Conservation (phyloP, 140 eudicot genomes). For the Ambrosia hybrid region DNA sequence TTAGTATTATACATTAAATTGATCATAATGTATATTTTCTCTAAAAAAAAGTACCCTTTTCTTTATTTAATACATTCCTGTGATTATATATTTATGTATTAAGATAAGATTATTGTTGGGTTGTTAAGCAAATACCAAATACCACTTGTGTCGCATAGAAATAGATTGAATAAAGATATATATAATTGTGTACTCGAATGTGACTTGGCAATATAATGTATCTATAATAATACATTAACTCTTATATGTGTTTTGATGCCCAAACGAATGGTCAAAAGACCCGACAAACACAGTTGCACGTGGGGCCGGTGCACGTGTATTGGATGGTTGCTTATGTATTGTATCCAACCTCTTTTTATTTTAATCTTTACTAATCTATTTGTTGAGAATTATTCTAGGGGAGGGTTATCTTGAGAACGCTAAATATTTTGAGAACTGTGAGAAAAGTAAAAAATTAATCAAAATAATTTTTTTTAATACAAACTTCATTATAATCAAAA, state of each 20-base stretch:
- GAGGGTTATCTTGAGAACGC: too few species aligned
- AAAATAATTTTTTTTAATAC: too few species aligned
- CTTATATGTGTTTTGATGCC: not conserved
- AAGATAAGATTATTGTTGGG: not conserved
- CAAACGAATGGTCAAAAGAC: slow-evolving; percentile 44
- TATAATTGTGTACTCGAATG: slow-evolving; percentile 33
- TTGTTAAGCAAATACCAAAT: not conserved
- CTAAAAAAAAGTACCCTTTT: too few species aligned
- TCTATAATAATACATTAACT: too few species aligned
- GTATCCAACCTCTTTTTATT: slow-evolving; percentile 15
- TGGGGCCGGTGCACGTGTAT: slow-evolving; percentile 65
- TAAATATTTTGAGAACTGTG: too few species aligned
- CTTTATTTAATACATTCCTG: too few species aligned
- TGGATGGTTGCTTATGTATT: slow-evolving; percentile 36
- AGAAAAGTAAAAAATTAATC: too few species aligned
- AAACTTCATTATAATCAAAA: too few species aligned
- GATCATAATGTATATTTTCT: too few species aligned
- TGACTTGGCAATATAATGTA: slow-evolving; percentile 8
- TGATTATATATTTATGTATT: too few species aligned
- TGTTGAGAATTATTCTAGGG: not conserved
- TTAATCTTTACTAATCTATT: not conserved
- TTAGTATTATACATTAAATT: too few species aligned
- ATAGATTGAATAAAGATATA: not conserved
- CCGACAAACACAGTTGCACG: slow-evolving; percentile 53
- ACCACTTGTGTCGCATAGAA: not conserved